Evolutionary conservation across 805 yeast species (phyloP).

Genomic region (Sugiyamaella floridensis): DNA sequence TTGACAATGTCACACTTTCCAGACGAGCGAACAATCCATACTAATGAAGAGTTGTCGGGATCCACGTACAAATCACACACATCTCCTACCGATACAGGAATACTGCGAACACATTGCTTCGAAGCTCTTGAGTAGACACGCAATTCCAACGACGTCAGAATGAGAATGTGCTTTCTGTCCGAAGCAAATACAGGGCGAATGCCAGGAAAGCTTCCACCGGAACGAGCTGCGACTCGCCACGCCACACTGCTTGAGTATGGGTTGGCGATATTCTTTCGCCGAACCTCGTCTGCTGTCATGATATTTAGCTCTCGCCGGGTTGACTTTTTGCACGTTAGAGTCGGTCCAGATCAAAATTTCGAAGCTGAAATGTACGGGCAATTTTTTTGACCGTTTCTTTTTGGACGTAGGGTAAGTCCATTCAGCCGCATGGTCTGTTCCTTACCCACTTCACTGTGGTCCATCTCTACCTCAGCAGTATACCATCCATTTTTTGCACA

Average conservation of each 20-base stretch:
- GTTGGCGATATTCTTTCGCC: constrained; percentile 2
- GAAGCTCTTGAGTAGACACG: constrained; percentile 32
- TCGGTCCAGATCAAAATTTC: neutral
- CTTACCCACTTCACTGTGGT: too few species aligned
- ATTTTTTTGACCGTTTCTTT: neutral
- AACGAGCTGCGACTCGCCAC: constrained; percentile 27
- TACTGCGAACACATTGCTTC: constrained; percentile 29
- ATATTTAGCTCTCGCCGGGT: neutral
- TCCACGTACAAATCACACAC: constrained; percentile 28
- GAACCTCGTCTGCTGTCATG: neutral
- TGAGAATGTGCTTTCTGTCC: constrained; percentile 29
- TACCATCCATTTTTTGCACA: too few species aligned
- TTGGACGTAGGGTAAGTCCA: neutral
- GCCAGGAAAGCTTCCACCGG: constrained; percentile 33
- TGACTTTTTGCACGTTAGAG: neutral
- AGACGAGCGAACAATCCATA: constrained; percentile 26
- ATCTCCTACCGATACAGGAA: constrained; percentile 28
- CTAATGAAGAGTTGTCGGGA: constrained; percentile 10
- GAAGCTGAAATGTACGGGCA: neutral
- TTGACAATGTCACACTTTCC: constrained; percentile 25
- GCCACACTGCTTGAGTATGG: constrained; percentile 9
- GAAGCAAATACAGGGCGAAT: constrained; percentile 32
- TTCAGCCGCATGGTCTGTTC: too few species aligned
- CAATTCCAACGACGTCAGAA: constrained; percentile 33
- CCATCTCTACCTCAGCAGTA: too few species aligned